Evolutionary conservation across 1,139 yeast species (phyloP).

Genomic region (Sugiyamaella xylanicola): DNA sequence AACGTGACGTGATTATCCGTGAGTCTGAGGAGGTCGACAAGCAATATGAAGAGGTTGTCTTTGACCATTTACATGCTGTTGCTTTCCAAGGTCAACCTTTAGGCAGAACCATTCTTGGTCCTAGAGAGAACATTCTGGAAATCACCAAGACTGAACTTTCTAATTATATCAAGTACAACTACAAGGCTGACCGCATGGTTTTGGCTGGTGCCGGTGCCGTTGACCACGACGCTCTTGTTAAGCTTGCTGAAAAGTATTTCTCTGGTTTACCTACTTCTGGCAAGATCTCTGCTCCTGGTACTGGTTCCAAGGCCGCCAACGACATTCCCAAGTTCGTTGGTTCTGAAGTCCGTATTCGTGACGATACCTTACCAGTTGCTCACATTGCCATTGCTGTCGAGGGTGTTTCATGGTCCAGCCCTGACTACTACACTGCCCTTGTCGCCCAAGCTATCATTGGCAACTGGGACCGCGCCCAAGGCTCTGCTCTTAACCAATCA

Average conservation of each 20-base stretch:
- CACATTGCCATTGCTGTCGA: conserved; percentile 95
- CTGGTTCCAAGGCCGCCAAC: conserved; percentile 58
- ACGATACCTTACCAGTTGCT: conserved; percentile 80
- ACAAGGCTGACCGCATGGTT: conserved; percentile 97
- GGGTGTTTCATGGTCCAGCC: conserved; percentile 97
- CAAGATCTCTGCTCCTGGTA: conserved; percentile 66
- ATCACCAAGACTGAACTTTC: conserved; percentile 76
- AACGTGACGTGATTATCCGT: conserved; percentile 91
- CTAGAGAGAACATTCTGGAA: conserved; percentile 81
- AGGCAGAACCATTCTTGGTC: conserved; percentile 97
- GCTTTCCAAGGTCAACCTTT: conserved; percentile 89
- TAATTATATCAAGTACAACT: conserved; percentile 79
- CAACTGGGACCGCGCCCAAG: conserved; percentile 94
- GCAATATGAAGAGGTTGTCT: conserved; percentile 97
- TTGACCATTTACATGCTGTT: conserved; percentile 93
- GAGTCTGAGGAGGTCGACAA: conserved; percentile 98
- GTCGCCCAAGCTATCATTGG: conserved; percentile 97
- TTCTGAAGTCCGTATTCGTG: conserved; percentile 83
- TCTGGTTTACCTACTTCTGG: conserved; percentile 72
- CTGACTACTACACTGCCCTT: conserved; percentile 91
- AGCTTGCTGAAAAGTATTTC: conserved; percentile 72
- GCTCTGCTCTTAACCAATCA: conserved; percentile 84
- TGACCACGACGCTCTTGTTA: conserved; percentile 79
- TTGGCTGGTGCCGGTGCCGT: conserved; percentile 95
- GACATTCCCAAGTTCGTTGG: conserved; percentile 82